Evolutionary conservation across 176 grass and related monocot genomes (phyloP), one percentile per base, ranked within the genome.

Genomic region (Eragrostis nindensis): DNA sequence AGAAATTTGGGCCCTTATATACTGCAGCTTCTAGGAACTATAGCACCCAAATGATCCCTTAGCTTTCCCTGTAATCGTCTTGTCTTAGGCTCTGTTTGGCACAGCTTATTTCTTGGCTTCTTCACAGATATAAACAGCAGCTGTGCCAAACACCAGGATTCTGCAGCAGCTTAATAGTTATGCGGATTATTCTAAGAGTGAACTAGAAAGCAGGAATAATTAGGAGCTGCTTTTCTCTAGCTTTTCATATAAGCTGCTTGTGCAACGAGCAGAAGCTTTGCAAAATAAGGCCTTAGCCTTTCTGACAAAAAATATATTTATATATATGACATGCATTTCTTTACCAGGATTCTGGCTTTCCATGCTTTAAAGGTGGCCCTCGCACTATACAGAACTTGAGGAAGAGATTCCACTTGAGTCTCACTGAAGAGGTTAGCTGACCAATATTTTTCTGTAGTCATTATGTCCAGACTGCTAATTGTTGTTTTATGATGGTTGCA

Each of bases 361-460:
- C 93, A 39, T 99, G 97, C 80, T 99, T 99, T 75, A 99, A 94
- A 91, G 97, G 93, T 45, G 97, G 97, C 38, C 70, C 76, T 54
- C 90, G 97, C 53, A 99, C 97, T 42, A 99, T 99, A 80, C 91
- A 96, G 75, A 96, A 95, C 80, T 90, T 99, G 83, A 89, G 97
- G 81, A 99, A 99, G 87, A 88, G 97, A 30, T 99, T 99, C 72
- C 93, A 99, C 86, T 86, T 99, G 73, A 95, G 84, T 78, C 93
- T 99, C 56, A 99, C 93, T 27, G 97, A 99, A 93, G 97, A 96
- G 97, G 97, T 99, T 79, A 44, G 83, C 57, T 11, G 55, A 40
- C n/a, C 32, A 63, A 42, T 86, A 56, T 81, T 72, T 64, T 60
- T 13, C 9, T 8, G 14, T 68, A 60, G 17, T 67, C 24, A 66